Evolutionary conservation across 2,329 filamentous ascomycete genomes (phyloP), one percentile per base, ranked within the genome.

Genomic region (Neonectria magnoliae): DNA sequence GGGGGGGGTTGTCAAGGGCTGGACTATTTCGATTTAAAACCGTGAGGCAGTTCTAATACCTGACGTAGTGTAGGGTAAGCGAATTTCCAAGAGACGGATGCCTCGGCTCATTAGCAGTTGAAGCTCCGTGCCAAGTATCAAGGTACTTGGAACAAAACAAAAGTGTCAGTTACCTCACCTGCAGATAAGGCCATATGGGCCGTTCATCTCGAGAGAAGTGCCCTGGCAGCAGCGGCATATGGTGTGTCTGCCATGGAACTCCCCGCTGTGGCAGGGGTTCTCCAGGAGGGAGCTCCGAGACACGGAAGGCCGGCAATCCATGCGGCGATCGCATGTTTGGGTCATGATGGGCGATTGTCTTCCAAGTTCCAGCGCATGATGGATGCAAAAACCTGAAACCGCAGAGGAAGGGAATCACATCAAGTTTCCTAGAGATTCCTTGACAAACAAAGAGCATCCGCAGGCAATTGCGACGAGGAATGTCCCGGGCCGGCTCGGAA

Each of bases 271-370:
- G 29, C 48, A 50, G 33, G 60, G 60, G 44, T 62, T 47, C 29
- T 22, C 47, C 44, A 53, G 13, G 31, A 62, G 50, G 33, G 22
- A 29, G 44, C 60, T 63, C 60, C 55, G 60, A 63, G 55, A 36
- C 55, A 63, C 55, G 55, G 55, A 63, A 48, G 50, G 38, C n/a
- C 38, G 44, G 36, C 50, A 18, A 55, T 44, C 60, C 55, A 63
- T 58, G 60, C 25, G 25, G 44, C 54, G 44, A 58, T 58, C 48
- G 51, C 48, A 54, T 63, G 54, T 57, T 63, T 63, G 22, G 55
- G 48, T 53, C 14, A 31, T 31, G 8, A 13, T 33, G 11, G 10
- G 11, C 20, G 47, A 14, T 18, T 20, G 18, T 44, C 41, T 22
- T 25, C 1, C 25, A 25, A 25, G 25, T 25, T 11, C 31, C 42